phyloP scores from a whole-genome alignment of 176 grass and related monocot species.

The Lolium rigidum region DNA sequence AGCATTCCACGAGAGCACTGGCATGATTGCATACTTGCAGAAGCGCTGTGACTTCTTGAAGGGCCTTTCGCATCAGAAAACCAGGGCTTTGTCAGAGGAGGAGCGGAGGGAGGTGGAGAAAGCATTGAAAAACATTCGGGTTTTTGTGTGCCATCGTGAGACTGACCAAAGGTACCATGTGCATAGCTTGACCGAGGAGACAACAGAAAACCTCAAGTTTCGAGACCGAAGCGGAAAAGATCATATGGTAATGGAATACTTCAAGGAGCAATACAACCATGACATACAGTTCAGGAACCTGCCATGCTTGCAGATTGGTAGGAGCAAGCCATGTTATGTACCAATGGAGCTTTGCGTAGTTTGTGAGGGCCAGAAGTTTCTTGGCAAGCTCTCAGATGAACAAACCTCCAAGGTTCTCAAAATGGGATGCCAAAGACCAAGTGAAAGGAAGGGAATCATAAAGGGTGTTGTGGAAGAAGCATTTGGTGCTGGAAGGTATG shows the following conservation, averaged over 20 bases:
- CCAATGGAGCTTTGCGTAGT: conserved; percentile 94
- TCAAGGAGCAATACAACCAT: conserved; percentile 91
- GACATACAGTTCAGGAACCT: conserved; percentile 96
- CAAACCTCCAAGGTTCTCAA: conserved; percentile 83
- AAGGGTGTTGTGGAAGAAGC: conserved; percentile 67
- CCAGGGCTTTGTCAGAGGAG: conserved; percentile 64
- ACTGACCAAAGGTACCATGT: conserved; percentile 86
- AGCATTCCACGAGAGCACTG: conserved; percentile 85
- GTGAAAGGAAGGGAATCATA: conserved; percentile 86
- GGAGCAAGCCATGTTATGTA: conserved; percentile 90
- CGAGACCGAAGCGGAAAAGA: conserved; percentile 82
- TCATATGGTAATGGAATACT: conserved; percentile 83
- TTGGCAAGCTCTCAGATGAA: conserved; percentile 91
- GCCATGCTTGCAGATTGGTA: conserved; percentile 93
- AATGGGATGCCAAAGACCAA: conserved; percentile 86
- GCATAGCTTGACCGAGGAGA: conserved; percentile 75
- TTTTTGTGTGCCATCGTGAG: conserved; percentile 90
- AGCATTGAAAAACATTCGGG: conserved; percentile 81
- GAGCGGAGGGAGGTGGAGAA: conserved; percentile 78
- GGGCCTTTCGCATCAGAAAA: conserved; percentile 68
- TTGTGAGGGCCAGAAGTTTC: conserved; percentile 95
- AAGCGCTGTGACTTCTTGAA: conserved; percentile 83
- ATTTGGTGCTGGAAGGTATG: conserved; percentile 69
- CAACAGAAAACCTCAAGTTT: conserved; percentile 90
- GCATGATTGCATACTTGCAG: conserved; percentile 89